Base-by-base conservation (phyloP, 768 basidiomycete genomes). In the Leccinum barrowsii region DNA sequence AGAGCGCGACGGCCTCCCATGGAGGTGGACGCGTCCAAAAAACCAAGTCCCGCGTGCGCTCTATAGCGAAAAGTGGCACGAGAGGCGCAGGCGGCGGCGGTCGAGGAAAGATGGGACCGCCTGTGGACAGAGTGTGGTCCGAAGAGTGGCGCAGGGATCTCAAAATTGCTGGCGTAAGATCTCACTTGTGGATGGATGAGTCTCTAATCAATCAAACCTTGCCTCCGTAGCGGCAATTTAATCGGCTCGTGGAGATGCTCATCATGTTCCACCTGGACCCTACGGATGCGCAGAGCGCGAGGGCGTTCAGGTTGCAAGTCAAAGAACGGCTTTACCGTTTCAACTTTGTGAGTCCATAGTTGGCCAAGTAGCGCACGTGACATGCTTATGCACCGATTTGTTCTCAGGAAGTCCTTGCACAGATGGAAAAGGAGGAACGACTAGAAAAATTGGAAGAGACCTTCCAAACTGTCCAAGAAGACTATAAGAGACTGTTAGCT, bases 311-410 rank as follows among this genome's bases (percentile, higher is more conserved):
- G 54, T 72, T 99, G 32, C 90, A 94, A 72, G 94, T 96, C 68
- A 99, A 99, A 74, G 94, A 97, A 72, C 83, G 97, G 37, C 73
- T 99, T 47, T 98, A 91, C 68, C 82, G 94, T 21, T 98, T 98
- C 75, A 99, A 98, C 75, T 97, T 87, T 71, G 94, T 94, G 66
- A 67, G 90, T 80, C 12, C 12, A 21, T 7, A 5, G 35, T 19
- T 3, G 19, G 1, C 49, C 13, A 5, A 21, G 26, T 17, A 2
- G 5, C 50, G 28, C 10, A 24, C 19, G 26, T 19, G 35, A 49
- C 30, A 28, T 60, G 13, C 51, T 63, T 12, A 52, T 37, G 19
- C 56, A 24, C 47, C 50, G n/a, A 26, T 40, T 8, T 11, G 22
- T 47, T 5, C 4, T 22, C 67, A 95, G 93, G 93, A 95, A 78